Percentiles rank a stretch among this genome's conserved stretches.
Conservation (phyloP, 2,329 filamentous ascomycete species). For the Apiospora arundinis region DNA sequence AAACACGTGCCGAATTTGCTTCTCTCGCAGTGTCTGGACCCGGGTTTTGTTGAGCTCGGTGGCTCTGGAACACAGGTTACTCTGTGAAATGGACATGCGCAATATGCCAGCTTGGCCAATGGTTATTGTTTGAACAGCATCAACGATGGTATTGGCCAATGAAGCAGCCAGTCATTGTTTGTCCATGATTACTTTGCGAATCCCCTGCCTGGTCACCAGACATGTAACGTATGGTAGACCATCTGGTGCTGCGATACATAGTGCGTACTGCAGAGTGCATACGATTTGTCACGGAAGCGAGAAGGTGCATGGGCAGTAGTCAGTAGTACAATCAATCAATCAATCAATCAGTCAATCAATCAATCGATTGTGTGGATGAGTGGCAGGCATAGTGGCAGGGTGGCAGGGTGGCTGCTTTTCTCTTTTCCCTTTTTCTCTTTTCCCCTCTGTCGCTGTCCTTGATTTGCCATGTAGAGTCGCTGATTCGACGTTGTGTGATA, state of each 20-base stretch:
- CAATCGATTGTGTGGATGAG: not conserved
- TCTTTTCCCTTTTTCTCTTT: conserved; percentile 8
- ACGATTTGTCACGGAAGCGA: conserved; percentile 4
- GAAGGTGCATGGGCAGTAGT: not conserved
- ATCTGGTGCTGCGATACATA: not conserved
- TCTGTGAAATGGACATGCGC: conserved; percentile 15
- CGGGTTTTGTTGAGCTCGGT: conserved; percentile 15
- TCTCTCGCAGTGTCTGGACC: not conserved
- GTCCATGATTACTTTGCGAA: conserved; percentile 2
- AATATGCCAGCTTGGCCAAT: conserved; percentile 23
- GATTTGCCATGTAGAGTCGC: not conserved
- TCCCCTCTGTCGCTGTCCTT: not conserved
- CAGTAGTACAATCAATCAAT: conserved; percentile 2
- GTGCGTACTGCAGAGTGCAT: not conserved
- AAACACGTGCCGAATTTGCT: conserved; percentile 9
- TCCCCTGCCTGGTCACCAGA: not conserved
- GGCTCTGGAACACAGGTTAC: conserved; percentile 2
- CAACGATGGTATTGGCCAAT: conserved; percentile 22
- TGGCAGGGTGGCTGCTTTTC: not conserved
- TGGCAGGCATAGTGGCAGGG: too few relatives aligned
- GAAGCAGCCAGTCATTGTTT: not conserved
- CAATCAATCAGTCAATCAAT: too few relatives aligned
- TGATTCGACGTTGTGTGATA: conserved; percentile 23
- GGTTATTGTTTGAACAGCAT: not conserved
- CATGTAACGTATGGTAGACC: not conserved